phyloP scores from a whole-genome alignment of 768 basidiomycete species.

The Xerocomus potaroensis region DNA sequence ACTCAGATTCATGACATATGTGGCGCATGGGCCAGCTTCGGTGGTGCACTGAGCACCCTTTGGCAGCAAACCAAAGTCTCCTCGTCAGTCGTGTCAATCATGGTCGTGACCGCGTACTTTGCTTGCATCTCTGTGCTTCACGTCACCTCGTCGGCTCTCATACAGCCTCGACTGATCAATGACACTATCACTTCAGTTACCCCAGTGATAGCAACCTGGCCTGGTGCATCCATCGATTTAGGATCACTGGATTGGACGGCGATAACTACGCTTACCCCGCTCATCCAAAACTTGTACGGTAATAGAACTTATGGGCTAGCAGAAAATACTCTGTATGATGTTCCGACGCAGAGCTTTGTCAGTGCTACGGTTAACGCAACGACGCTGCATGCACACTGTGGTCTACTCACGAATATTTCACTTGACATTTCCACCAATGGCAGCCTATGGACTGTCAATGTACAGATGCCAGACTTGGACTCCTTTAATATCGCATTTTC shows the following conservation, averaged over 20 bases:
- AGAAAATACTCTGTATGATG: background rate
- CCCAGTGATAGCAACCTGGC: background rate
- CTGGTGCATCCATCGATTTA: background rate
- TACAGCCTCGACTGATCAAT: background rate
- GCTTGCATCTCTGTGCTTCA: background rate
- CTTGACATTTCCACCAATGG: background rate
- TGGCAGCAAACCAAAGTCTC: background rate
- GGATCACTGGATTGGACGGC: background rate
- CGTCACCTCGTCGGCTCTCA: background rate
- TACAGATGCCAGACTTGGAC: background rate
- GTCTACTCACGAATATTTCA: background rate
- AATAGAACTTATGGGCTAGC: background rate
- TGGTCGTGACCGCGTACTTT: background rate
- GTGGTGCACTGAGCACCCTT: background rate
- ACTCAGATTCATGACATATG: background rate
- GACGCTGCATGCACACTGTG: background rate
- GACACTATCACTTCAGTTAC: background rate
- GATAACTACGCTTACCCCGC: background rate
- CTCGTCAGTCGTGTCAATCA: background rate
- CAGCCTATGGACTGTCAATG: background rate
- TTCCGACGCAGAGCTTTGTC: background rate
- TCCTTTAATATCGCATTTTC: background rate
- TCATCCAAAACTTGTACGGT: background rate
- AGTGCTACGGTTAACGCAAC: background rate
- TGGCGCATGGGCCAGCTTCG: background rate